Evolutionary conservation across 2,329 filamentous ascomycete genomes (phyloP), one percentile per base, ranked within the genome.

Genomic region (Dendrostoma leiphaemia): DNA sequence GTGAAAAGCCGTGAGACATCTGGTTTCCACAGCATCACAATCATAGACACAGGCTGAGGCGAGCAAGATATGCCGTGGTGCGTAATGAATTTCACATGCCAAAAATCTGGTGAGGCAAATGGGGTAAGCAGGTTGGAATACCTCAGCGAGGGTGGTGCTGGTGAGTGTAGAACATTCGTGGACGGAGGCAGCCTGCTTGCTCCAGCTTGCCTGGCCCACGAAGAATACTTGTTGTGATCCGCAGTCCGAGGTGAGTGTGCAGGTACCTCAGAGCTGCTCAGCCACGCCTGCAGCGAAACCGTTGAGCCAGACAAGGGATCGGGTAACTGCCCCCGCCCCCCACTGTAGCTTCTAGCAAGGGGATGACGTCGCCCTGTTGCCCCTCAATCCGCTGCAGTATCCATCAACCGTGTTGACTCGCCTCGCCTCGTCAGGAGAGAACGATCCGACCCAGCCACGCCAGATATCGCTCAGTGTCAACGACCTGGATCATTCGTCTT

Each of bases 351-450:
- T 44, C 19, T 43, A 60, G 41, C 21, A 59, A 46, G 28, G 59
- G 55, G 46, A 56, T 54, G 19, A 56, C 54, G 38, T 61, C 61
- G 49, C 51, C 63, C 28, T 19, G 24, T 51, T 51, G 48, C 48
- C 48, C 48, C 48, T 51, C 48, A 43, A 28, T 31, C 19, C 19
- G 28, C 17, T 37, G 34, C 28, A 32, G 26, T 45, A 21, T 32
- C 28, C 15, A 17, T 34, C n/a, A n/a, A n/a, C n/a, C n/a, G n/a
- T n/a, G n/a, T n/a, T n/a, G n/a, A n/a, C 7, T 26, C 21, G 37
- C n/a, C 23, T 13, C 10, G 26, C 19, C 35, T 48, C 23, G 31
- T 26, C 38, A 31, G 17, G 44, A 32, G 44, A 43, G 29, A 17
- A 24, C 21, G 28, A 23, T 29, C 40, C 38, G n/a, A 21, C 21